Conservation (phyloP, 768 basidiomycete genomes). For the Cyclocybe aegerita region DNA sequence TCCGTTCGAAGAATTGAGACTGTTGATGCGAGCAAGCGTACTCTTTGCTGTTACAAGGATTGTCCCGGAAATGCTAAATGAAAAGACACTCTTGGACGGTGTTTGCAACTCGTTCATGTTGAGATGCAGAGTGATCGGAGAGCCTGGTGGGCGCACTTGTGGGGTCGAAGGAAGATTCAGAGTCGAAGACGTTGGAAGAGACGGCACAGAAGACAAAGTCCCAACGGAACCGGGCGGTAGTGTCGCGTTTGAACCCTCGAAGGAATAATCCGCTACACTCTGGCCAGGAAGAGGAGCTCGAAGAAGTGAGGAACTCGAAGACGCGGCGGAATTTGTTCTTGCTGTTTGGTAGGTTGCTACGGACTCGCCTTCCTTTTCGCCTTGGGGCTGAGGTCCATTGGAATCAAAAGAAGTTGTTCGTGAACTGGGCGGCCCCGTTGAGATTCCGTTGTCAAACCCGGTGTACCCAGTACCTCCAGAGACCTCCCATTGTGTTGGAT, state of each 20-base stretch:
- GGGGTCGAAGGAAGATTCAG: slow-evolving; percentile 22
- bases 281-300: slow-evolving; percentile 72
- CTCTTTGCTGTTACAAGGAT: slow-evolving; percentile 56
- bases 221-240: slow-evolving; percentile 31
- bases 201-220: slow-evolving; percentile 49
- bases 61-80: slow-evolving; percentile 65
- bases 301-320: slow-evolving; percentile 64
- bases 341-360: slow-evolving; percentile 17
- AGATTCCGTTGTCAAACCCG: slow-evolving; percentile 60
- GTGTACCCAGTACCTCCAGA: slow-evolving; percentile 67
- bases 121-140: slow-evolving; percentile 70
- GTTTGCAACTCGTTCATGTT: slow-evolving; percentile 79
- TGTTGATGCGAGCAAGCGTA: slow-evolving; percentile 24
- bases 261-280: slow-evolving; percentile 70
- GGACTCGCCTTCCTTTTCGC: slow-evolving; percentile 9
- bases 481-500: slow-evolving; percentile 56
- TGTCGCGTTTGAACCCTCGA: slow-evolving; percentile 52
- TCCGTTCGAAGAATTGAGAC: slow-evolving; percentile 15
- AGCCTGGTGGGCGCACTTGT: slow-evolving; percentile 43
- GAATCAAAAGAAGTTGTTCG: slow-evolving; percentile 53
- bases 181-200: slow-evolving; percentile 39
- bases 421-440: slow-evolving; percentile 31
- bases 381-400: slow-evolving; percentile 22
- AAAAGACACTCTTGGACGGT: slow-evolving; percentile 62
- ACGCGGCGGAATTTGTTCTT: slow-evolving; percentile 40